Evolutionary conservation across 177 flowering plant genomes (phyloP), one percentile per base, ranked within the genome.

Genomic region (Vitis hybrid): DNA sequence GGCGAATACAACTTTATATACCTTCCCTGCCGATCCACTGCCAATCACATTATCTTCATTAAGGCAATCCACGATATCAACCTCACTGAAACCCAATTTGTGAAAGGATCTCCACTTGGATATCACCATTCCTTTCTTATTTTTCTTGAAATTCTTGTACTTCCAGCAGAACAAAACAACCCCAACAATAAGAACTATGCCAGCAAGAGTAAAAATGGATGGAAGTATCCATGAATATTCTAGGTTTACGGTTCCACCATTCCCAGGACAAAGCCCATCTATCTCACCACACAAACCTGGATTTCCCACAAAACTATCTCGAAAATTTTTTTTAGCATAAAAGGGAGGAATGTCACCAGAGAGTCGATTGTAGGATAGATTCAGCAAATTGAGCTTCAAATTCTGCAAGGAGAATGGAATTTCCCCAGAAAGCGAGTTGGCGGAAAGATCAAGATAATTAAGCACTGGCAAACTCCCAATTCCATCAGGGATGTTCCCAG

Each of bases 51-150:
- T 92, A 21, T 86, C 89, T 75, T 92, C 97, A 10, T 85, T 83
- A 0, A 94, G 85, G 72, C 82, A 82, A 66, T 82, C 87, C 9
- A 76, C 51, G n/a, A 94, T 83, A 32, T 94, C 97, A 52, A 75
- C 69, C 60, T 87, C 97, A 16, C 85, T 83, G 71, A 94, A 94
- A 5, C 89, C 89, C 48, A 92, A 70, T 71, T 85, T 91, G 65
- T 94, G 94, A 61, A 94, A 94, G 0, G 97, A 93, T 24, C 80
- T 88, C 98, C 97, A 94, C 74, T 89, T 91, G 4, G 87, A 79
- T 8, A 82, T 75, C 15, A 76, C 70, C 3, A 65, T 61, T 5
- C 79, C 80, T 50, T 72, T 81, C 79, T 81, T 88, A 1, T 61
- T 60, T 74, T 81, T 78, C 79, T 80, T 83, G 81, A 84, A 67